These are phyloP conservation scores for Brettanomyces naardenensis DNA, from an alignment of 805 yeast species.

Conservation along the genomic window DNA sequence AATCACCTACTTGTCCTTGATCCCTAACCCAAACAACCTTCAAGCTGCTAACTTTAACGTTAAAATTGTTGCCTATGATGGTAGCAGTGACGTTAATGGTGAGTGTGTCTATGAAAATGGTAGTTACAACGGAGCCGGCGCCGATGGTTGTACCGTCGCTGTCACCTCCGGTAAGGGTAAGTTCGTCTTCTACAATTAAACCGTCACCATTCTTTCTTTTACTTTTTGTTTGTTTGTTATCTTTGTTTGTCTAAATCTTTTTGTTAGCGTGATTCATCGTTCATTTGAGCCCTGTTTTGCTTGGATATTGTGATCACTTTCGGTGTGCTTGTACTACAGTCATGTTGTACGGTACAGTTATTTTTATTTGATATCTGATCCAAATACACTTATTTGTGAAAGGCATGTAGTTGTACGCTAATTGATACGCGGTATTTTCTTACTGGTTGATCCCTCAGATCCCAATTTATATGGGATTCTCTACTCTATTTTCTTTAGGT, in stretches of 20 bases:
- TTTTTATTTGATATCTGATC: too few relatives aligned
- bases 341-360: too few relatives aligned
- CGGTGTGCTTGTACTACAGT: too few relatives aligned
- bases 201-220: background rate
- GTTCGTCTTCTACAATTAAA: conserved; percentile 22
- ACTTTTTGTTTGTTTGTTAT: background rate
- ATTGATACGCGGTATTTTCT: too few relatives aligned
- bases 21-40: conserved; percentile 90
- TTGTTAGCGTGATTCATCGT: too few relatives aligned
- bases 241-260: background rate
- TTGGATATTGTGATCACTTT: too few relatives aligned
- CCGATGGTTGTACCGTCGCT: conserved; percentile 75
- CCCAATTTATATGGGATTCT: too few relatives aligned
- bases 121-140: conserved; percentile 42
- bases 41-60: conserved; percentile 50
- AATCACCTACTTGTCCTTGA: conserved; percentile 75
- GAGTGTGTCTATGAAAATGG: conserved; percentile 37
- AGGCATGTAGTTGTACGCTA: too few relatives aligned
- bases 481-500: too few relatives aligned
- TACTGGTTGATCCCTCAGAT: too few relatives aligned
- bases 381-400: too few relatives aligned
- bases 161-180: conserved; percentile 29
- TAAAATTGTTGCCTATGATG: conserved; percentile 32
- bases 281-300: too few relatives aligned
- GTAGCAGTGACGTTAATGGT: conserved; percentile 30